Base-by-base conservation (phyloP, 768 basidiomycete species). In the Trichaptum fuscoviolaceum region DNA sequence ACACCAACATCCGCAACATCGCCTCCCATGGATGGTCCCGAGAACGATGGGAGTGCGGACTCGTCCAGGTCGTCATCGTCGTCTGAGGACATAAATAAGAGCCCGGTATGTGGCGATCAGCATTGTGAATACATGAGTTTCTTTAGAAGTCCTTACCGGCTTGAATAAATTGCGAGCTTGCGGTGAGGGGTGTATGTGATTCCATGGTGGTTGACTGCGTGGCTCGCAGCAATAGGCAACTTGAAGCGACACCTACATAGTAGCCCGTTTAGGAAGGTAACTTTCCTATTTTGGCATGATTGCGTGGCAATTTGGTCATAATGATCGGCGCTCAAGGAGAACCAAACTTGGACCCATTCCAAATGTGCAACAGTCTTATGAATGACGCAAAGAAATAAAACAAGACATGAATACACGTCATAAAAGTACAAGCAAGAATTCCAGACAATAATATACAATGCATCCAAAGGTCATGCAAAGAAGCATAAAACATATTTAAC, bases 21-120 rank as follows among this genome's bases (percentile, higher is more conserved):
- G 7, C 71, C 74, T 20, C 81, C 77, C 67, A 87, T 76, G 57
- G 81, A 73, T 35, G 90, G 90, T 73, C 87, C 85, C 7, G 89
- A 82, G 81, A 92, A 93, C 10, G 88, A 86, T 17, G 93, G 92
- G 65, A 95, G 91, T 75, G 84, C 80, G 62, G 89, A 89, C 72
- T 95, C 93, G 76, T 93, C 87, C 61, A 93, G 74, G 75, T 95
- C 92, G 69, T 92, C 92, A 58, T 93, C 92, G 67, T 91, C 89
- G 71, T 92, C 91, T 76, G 72, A 67, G 27, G 9, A 27, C 23
- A 36, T n/a, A 30, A 30, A 15, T 35, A 62, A 60, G n/a, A n/a
- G n/a, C n/a, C 30, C 57, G 52, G 62, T 62, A n/a, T 9, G 35
- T 59, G 26, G n/a, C 20, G 35, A 23, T 35, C 24, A 35, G 23